Base-by-base conservation (phyloP, 1,284 basidiomycete genomes). In the Apiotrichum montevideense region DNA sequence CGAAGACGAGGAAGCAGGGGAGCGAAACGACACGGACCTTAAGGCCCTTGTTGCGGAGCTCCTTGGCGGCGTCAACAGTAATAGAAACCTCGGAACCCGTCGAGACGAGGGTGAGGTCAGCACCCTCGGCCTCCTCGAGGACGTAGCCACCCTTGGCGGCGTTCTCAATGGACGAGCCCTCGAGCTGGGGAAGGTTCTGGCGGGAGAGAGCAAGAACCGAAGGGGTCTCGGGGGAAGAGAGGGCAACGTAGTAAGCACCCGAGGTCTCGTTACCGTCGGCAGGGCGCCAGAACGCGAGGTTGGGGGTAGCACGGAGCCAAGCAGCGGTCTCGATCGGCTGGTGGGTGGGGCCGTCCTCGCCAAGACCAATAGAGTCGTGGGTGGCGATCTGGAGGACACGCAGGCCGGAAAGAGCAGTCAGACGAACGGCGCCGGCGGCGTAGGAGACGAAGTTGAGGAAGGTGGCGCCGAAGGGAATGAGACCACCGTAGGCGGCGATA, bases 391-490 rank as follows among this genome's bases (percentile, higher is more conserved):
- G 67, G 59, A 75, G 65, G 84, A 95, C 90, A 65, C 88, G 90
- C 76, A 91, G 87, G 68, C 85, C 83, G 71, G 87, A 92, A 57
- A 97, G 84, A 49, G 94, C 91, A 58, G 91, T 88, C 57, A 97
- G 80, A 68, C 94, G 85, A 64, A 97, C 87, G 54, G 93, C 92
- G 75, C 93, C 94, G 64, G 77, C 88, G 61, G 88, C 91, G 73
- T 95, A 96, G 6, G 90, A 92, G 51, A 94, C 89, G 74, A 96
- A 96, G 84, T 94, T 95, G 84, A 90, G 77, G 86, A 92, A 95
- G 54, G 91, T 94, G 63, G 85, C 90, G 64, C 86, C 84, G 79
- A 88, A 91, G 50, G 89, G 90, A 63, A 91, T 82, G 67, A 91
- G 85, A 72, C 74, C 75, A 56, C 89, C 89, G 77, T 93, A 95